Evolutionary conservation across 2,329 filamentous ascomycete genomes (phyloP).

Genomic region (Neoascochyta sp.): DNA sequence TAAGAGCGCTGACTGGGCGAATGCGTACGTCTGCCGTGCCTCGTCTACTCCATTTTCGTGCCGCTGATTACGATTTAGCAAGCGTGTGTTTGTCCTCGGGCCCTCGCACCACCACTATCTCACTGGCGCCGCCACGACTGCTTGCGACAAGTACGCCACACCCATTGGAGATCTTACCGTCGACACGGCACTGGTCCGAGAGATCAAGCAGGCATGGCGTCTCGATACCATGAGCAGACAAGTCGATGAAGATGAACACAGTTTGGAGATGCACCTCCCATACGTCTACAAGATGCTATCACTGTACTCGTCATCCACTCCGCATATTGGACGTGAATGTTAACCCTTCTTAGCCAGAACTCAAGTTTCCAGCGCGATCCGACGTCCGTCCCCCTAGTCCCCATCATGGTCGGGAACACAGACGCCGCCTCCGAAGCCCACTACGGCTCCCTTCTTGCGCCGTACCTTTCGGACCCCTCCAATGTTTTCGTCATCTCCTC

Average conservation of each 20-base stretch:
- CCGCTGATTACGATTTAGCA: constrained; percentile 48
- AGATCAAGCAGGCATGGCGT: constrained; percentile 32
- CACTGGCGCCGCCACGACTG: constrained; percentile 70
- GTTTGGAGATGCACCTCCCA: constrained; percentile 92
- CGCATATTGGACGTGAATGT: background rate
- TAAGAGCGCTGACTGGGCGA: constrained; percentile 76
- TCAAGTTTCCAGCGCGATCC: constrained; percentile 36
- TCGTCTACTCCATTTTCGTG: background rate
- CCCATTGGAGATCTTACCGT: constrained; percentile 68
- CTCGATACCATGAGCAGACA: constrained; percentile 54
- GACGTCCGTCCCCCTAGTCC: constrained; percentile 70
- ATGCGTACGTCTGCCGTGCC: constrained; percentile 60
- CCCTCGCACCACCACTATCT: constrained; percentile 89
- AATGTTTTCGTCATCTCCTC: constrained; percentile 88
- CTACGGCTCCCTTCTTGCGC: constrained; percentile 68
- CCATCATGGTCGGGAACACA: constrained; percentile 80
- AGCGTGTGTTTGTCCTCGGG: constrained; percentile 86
- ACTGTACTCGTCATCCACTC: constrained; percentile 34
- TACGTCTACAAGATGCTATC: constrained; percentile 80
- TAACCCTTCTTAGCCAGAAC: constrained; percentile 27
- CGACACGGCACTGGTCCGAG: constrained; percentile 56
- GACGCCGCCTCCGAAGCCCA: constrained; percentile 61
- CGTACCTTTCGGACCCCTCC: constrained; percentile 69
- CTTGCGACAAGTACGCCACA: constrained; percentile 67
- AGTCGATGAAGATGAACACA: constrained; percentile 81